Base-by-base conservation (phyloP, 2,329 filamentous ascomycete species). In the Myriangium duriaei region DNA sequence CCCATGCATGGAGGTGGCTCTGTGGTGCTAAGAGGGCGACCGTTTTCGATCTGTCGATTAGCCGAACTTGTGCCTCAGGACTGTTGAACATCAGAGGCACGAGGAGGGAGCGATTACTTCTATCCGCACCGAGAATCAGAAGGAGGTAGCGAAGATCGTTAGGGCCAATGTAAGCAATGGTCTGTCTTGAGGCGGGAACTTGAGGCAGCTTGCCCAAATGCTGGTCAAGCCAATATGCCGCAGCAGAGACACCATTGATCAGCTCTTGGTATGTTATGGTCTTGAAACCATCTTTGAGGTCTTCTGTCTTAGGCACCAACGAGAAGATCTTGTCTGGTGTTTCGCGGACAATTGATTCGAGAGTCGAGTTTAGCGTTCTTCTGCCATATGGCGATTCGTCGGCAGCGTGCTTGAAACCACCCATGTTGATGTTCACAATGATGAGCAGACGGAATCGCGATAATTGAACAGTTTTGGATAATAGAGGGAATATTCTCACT, bases 201-300 rank as follows among this genome's bases (percentile, higher is more conserved):
- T 18, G 24, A 17, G 24, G 3, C 10, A 37, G 21, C 9, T 12
- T 13, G n/a, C 34, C 42, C 10, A 48, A 30, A 1, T 15, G 18
- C 24, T 42, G 30, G 24, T 49, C 43, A 6, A 49, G 40, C 45
- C 47, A 49, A 30, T 24, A 46, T 11, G 43, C 40, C 10, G 33
- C 30, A 9, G 24, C 32, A 17, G 45, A 37, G n/a, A 49, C 34
- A 5, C 43, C 43, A 13, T 42, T 37, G 4, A 36, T 39, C 4
- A 47, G 35, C 1, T 30, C 32, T 7, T 32, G 30, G 33, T 46
- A 46, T 14, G 29, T 42, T 11, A 49, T 30, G 4, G 40, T 18
- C 13, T 19, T 15, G 34, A 46, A 47, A 16, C 45, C 47, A 18
- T 37, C 26, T 11, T 18, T 12, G 4, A 37, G 9, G 9, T 37